Conservation (phyloP, 139 green algal species). For the Ulvella scutata region DNA sequence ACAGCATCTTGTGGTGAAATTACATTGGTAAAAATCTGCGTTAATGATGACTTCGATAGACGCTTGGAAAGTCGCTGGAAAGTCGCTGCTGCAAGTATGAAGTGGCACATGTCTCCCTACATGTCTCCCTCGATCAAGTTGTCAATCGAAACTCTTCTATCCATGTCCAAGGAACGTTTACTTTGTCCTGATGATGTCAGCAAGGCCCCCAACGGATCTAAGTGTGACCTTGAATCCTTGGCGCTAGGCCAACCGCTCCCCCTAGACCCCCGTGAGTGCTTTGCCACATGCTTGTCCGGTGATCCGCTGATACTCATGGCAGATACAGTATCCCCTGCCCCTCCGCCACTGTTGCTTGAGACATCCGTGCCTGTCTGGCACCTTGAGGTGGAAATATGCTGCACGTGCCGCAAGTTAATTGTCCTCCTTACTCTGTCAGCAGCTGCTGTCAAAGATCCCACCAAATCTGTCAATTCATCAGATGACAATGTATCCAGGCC, state of each 20-base stretch:
- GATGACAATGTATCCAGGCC: background rate
- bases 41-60: too few species aligned
- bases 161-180: background rate
- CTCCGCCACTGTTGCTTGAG: background rate
- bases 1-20: too few species aligned
- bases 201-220: too few species aligned
- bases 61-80: too few species aligned
- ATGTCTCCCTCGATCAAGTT: background rate
- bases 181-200: background rate
- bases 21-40: too few species aligned
- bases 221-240: too few species aligned
- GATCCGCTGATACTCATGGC: too few species aligned
- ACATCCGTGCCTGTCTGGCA: background rate
- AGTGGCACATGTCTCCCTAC: background rate
- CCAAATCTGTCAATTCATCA: background rate
- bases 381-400: background rate
- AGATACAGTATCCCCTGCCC: too few species aligned
- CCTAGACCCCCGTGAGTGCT: too few species aligned
- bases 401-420: background rate
- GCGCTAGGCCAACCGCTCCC: too few species aligned
- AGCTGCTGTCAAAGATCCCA: background rate
- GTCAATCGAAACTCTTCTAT: background rate
- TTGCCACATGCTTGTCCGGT: too few species aligned
- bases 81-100: too few species aligned
- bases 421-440: background rate